Evolutionary conservation across 2,329 filamentous ascomycete genomes (phyloP), one percentile per base, ranked within the genome.

Genomic region (Aspergillus tubingensis): DNA sequence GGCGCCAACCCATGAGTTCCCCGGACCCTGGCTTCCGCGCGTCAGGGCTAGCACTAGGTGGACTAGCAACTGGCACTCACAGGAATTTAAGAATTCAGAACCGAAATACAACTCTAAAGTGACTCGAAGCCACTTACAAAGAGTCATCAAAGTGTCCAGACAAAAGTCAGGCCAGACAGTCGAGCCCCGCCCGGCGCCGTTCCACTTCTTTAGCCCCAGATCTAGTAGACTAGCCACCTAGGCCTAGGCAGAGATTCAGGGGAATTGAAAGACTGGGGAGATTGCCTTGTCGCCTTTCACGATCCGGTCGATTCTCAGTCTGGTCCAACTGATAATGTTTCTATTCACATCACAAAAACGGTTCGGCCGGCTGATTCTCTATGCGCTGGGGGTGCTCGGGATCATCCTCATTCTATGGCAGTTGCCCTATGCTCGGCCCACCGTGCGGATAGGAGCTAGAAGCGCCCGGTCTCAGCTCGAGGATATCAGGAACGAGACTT

Each of bases 401-500:
- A 49, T 57, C 49, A 11, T 57, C 8, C 38, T 60, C 17, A 21
- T 53, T 21, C 17, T 60, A 8, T 54, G 48, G 54, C 49, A 39
- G 39, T 43, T 43, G 21, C 52, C 48, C 51, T 38, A 52, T 57
- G 19, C 21, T 27, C 47, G 23, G 38, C 8, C 30, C 11, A 51
- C 36, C 15, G 23, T 39, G 32, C 55, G 19, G n/a, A n/a, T 19
- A 32, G 27, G n/a, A 19, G 3, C 59, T 23, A 32, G 11, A 11
- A 36, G 19, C 4, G n/a, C 27, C 21, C 41, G 8, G 0, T 17
- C n/a, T n/a, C 10, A 25, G 15, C 13, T 53, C 8, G 7, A 36
- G 38, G 38, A 23, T 2, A 59, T 62, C 23, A 53, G 30, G 13
- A 65, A 65, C 41, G 41, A 41, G 15, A 65, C 60, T 49, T 23